Evolutionary conservation across 179 eudicot species (phyloP), one percentile per base, ranked within the genome.

Genomic region (Carnegiea gigantea): DNA sequence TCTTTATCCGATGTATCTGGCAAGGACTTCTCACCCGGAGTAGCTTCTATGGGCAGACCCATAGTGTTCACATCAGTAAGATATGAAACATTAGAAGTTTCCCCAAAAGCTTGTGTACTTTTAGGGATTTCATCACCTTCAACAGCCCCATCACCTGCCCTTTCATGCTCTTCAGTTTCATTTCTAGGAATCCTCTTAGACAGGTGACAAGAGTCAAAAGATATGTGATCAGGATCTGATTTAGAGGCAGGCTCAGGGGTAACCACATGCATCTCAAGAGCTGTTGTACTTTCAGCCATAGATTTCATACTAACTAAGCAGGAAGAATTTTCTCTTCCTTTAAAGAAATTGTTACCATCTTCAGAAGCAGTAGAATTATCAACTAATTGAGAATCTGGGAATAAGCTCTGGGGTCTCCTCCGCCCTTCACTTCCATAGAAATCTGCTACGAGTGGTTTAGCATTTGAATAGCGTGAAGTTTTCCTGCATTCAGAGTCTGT

Each of bases 401-500:
- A 28, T 28, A 28, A 28, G 30, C 30, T 62, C 70, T 83, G 90
- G 59, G 77, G 81, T 46, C 73, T 81, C 49, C 70, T 80, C 68
- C 80, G 82, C 75, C 87, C 88, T 82, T 81, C 91, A 84, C 87
- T 88, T 75, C 88, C 92, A 87, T 91, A 89, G 81, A 89, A 89
- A 86, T 86, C 84, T 70, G 78, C 80, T 78, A 78, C 77, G 78
- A 76, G 75, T 65, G 82, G 85, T 73, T 82, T 72, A 24, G 74
- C 79, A 85, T 84, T 76, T 53, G 54, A 72, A 80, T 76, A 83
- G 59, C 49, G 77, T 67, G 75, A 76, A 79, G 79, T 78, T 77
- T 79, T 73, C 83, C 87, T 94, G 51, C 57, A 54, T 70, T 94
- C 98, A 57, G 84, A 84, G 73, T 92, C 98, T 62, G 92, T 91